Conservation (phyloP, 2,329 filamentous ascomycete genomes). For the Colletotrichum sp. region DNA sequence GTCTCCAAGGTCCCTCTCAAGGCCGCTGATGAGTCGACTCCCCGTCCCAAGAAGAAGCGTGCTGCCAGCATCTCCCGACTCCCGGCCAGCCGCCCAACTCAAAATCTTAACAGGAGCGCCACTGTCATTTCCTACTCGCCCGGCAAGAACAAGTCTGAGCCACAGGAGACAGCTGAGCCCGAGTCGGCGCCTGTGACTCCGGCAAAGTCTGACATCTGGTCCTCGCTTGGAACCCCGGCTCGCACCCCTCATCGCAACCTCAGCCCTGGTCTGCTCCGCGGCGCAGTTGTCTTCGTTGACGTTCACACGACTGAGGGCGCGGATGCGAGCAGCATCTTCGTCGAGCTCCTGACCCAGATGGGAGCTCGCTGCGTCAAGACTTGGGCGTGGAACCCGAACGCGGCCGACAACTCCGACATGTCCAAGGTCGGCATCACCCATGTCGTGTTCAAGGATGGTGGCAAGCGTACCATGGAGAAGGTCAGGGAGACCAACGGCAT, state of each 20-base stretch:
- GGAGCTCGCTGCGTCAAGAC: constrained; percentile 79
- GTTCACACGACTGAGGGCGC: constrained; percentile 83
- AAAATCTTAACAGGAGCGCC: constrained; percentile 49
- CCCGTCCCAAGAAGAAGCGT: constrained; percentile 52
- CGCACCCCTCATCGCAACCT: constrained; percentile 61
- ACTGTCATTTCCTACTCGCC: constrained; percentile 62
- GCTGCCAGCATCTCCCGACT: constrained; percentile 57
- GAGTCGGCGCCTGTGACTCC: constrained; percentile 46
- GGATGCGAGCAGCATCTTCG: constrained; percentile 81
- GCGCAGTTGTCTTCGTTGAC: constrained; percentile 82
- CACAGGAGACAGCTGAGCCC: constrained; percentile 31
- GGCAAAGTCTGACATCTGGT: constrained; percentile 58
- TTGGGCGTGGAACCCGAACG: constrained; percentile 74
- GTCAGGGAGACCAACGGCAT: constrained; percentile 74
- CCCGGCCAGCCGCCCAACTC: constrained; percentile 45
- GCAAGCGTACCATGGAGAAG: constrained; percentile 80
- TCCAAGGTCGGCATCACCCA: constrained; percentile 80
- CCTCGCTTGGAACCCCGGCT: constrained; percentile 59
- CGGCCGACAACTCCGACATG: constrained; percentile 34
- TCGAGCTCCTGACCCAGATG: constrained; percentile 80
- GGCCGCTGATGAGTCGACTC: constrained; percentile 64
- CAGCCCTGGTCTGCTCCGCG: constrained; percentile 62
- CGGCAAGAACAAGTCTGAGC: constrained; percentile 43
- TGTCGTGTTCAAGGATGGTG: constrained; percentile 89
- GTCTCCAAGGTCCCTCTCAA: constrained; percentile 81